A percentile compares a stretch with the other conserved stretches of the same genome.
Conservation (phyloP, 2,329 filamentous ascomycete species). For the Dryadomyces quercus-mongolicae region DNA sequence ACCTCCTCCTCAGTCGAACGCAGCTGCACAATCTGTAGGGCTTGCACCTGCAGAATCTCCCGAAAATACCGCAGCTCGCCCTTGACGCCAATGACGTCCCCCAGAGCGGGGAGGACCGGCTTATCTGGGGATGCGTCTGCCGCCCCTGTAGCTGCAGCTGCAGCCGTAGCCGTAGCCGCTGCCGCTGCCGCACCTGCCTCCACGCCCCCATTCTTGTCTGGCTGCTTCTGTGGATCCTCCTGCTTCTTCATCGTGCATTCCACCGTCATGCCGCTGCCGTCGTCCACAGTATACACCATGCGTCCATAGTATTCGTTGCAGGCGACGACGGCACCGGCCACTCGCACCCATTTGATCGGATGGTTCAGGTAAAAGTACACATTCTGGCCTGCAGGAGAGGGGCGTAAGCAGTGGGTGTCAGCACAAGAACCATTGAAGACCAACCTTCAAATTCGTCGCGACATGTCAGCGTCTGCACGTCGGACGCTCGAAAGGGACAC, state of each 20-base stretch:
- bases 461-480: slow-evolving; percentile 35
- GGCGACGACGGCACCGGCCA: slow-evolving; percentile 58
- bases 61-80: slow-evolving; percentile 37
- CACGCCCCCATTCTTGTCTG: not conserved
- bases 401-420: not conserved
- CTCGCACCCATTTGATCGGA: slow-evolving; percentile 62
- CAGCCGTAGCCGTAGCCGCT: not conserved
- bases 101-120: slow-evolving; percentile 25
- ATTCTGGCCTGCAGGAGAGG: slow-evolving; percentile 28
- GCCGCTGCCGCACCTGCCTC: not conserved
- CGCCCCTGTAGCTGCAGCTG: not conserved
- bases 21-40: slow-evolving; percentile 36
- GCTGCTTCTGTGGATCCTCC: not conserved
- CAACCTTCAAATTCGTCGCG: slow-evolving; percentile 42
- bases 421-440: slow-evolving; percentile 2
- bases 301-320: slow-evolving; percentile 36
- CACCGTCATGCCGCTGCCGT: slow-evolving; percentile 49
- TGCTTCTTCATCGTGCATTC: slow-evolving; percentile 25
- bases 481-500: slow-evolving; percentile 41
- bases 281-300: slow-evolving; percentile 48
- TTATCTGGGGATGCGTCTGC: not conserved
- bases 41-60: slow-evolving; percentile 34
- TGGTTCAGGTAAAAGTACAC: slow-evolving; percentile 61
- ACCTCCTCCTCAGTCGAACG: slow-evolving; percentile 44
- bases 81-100: slow-evolving; percentile 44